phyloP scores from a whole-genome alignment of 495 filamentous ascomycete species.

The Cercophora scortea region DNA sequence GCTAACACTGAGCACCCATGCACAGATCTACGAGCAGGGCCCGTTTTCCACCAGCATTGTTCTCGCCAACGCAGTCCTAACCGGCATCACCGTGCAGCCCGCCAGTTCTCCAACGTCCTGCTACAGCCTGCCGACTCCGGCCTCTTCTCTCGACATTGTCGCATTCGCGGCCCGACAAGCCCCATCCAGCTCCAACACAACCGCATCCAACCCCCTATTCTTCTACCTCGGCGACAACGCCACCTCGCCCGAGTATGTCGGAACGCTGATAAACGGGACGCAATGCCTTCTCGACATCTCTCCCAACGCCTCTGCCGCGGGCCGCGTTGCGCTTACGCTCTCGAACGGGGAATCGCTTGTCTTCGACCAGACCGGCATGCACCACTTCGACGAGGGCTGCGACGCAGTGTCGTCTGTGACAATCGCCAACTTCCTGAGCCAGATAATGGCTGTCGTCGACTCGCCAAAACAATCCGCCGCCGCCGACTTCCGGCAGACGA shows the following conservation, averaged over 20 bases:
- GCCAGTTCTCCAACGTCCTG: constrained; percentile 14
- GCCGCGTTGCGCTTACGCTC: constrained; percentile 3
- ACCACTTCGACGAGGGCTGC: constrained; percentile 12
- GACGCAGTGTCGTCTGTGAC: constrained; percentile 5
- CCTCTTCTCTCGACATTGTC: constrained; percentile 5
- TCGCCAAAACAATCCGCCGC: not conserved
- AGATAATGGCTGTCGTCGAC: constrained; percentile 5
- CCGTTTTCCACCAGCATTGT: constrained; percentile 8
- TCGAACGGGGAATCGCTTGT: constrained; percentile 8
- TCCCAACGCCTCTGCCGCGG: constrained; percentile 7
- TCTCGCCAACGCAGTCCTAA: constrained; percentile 7
- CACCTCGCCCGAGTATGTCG: constrained; percentile 13
- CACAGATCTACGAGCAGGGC: constrained; percentile 2
- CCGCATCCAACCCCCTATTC: constrained; percentile 4
- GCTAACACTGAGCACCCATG: not conserved
- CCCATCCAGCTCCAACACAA: not conserved
- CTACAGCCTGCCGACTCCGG: constrained; percentile 13
- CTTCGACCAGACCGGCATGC: constrained; percentile 13
- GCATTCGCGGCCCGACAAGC: constrained; percentile 2
- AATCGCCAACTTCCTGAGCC: constrained; percentile 9
- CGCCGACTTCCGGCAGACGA: not conserved
- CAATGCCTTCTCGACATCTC: constrained; percentile 12
- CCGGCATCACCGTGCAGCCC: constrained; percentile 13
- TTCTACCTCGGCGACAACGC: constrained; percentile 13
- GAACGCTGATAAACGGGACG: constrained; percentile 8